These are phyloP conservation scores for Xylaria nigripes DNA, from an alignment of 495 filamentous ascomycete genomes.

Conservation along the genomic window DNA sequence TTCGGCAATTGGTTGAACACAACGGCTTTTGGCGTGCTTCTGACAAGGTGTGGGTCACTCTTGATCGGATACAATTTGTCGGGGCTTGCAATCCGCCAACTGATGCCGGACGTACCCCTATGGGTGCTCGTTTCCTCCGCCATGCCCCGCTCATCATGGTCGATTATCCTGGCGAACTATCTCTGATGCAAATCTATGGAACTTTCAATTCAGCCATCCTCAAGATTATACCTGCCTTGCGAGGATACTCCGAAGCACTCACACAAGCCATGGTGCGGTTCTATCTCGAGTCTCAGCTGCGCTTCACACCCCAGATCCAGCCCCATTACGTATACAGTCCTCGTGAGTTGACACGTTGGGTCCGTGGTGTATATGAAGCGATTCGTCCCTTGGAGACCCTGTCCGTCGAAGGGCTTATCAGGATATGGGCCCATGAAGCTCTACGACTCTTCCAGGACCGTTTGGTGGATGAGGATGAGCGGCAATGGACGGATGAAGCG, in stretches of 20 bases:
- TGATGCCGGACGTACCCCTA: conserved; percentile 88
- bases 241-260: conserved; percentile 85
- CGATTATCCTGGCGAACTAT: conserved; percentile 93
- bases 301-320: conserved; percentile 92
- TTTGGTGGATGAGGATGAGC: conserved; percentile 86
- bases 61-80: conserved; percentile 97
- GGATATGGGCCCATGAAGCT: conserved; percentile 98
- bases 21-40: conserved; percentile 98
- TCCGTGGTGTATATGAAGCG: conserved; percentile 92
- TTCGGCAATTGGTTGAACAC: conserved; percentile 93
- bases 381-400: conserved; percentile 85
- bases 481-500: conserved; percentile 85
- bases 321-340: conserved; percentile 99
- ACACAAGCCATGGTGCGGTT: conserved; percentile 98
- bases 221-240: conserved; percentile 92
- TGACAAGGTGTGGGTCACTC: conserved; percentile 94
- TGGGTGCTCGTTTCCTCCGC: conserved; percentile 86
- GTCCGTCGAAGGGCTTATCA: conserved; percentile 81
- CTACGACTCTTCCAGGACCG: conserved; percentile 94
- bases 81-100: conserved; percentile 99
- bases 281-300: conserved; percentile 85
- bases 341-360: conserved; percentile 95
- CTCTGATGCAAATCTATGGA: conserved; percentile 92
- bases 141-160: conserved; percentile 98
- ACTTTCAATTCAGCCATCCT: conserved; percentile 95